A percentile compares a stretch with the other conserved stretches of the same genome.
Evolutionary conservation across 2,329 filamentous ascomycete genomes (phyloP).

Genomic region (Aspergillus thermomutatus): DNA sequence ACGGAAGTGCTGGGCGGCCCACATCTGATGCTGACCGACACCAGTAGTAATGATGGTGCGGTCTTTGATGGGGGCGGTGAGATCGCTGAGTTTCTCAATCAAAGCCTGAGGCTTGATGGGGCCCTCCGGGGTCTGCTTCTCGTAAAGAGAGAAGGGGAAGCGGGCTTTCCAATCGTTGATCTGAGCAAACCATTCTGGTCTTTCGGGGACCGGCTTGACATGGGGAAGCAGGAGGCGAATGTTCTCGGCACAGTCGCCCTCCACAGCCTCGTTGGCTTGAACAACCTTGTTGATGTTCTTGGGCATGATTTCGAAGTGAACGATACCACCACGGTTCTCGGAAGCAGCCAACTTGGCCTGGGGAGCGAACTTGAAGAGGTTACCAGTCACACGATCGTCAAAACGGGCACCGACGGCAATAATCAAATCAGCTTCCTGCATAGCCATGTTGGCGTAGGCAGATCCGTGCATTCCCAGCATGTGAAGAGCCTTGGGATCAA

Average conservation of each 20-base stretch:
- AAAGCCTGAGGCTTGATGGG: constrained; percentile 92
- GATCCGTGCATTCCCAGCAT: constrained; percentile 99
- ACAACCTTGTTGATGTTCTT: constrained; percentile 99
- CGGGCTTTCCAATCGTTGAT: constrained; percentile 88
- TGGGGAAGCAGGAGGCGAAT: constrained; percentile 70
- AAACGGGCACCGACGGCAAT: constrained; percentile 92
- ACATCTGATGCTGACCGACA: constrained; percentile 99
- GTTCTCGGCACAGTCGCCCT: constrained; percentile 85
- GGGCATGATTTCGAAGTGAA: constrained; percentile 97
- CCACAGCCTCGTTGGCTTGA: constrained; percentile 90
- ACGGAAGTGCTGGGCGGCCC: constrained; percentile 93
- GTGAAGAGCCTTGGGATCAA: constrained; percentile 89
- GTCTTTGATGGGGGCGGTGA: constrained; percentile 76
- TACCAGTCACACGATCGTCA: constrained; percentile 88
- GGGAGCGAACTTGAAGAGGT: constrained; percentile 82
- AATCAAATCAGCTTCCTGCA: constrained; percentile 94
- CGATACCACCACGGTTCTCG: constrained; percentile 85
- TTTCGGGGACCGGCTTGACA: constrained; percentile 61
- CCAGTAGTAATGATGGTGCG: constrained; percentile 87
- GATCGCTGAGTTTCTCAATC: constrained; percentile 82
- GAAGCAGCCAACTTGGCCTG: constrained; percentile 78
- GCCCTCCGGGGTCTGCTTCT: constrained; percentile 70
- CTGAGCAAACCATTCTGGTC: constrained; percentile 83
- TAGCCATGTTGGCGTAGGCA: constrained; percentile 95
- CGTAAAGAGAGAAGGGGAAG: constrained; percentile 81